phyloP scores from a whole-genome alignment of 1,284 basidiomycete species.

The Ganoderma multipileum region DNA sequence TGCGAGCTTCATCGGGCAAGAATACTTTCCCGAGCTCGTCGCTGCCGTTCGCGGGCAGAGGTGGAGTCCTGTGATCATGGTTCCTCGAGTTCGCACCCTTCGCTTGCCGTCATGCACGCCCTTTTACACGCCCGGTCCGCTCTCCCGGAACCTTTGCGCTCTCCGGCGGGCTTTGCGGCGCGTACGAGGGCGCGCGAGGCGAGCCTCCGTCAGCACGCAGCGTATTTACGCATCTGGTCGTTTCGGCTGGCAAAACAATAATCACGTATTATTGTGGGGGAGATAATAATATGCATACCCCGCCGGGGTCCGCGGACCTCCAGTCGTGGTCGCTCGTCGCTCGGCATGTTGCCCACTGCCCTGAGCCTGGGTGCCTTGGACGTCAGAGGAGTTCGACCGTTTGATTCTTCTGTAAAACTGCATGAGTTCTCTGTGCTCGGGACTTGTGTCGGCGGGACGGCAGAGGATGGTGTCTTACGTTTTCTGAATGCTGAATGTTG shows the following conservation, averaged over 20 bases:
- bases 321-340: too few relatives aligned
- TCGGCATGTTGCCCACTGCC: neutral
- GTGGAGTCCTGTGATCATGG: constrained; percentile 24
- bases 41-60: constrained; percentile 18
- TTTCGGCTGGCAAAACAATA: neutral
- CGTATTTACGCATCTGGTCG: neutral
- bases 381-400: neutral
- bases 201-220: neutral
- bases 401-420: constrained; percentile 4
- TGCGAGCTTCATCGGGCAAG: constrained; percentile 15
- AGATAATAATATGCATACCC: neutral
- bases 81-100: constrained; percentile 10
- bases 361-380: neutral
- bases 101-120: constrained; percentile 12
- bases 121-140: constrained; percentile 21
- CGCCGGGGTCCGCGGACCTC: neutral
- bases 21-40: constrained; percentile 27
- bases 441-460: constrained; percentile 2
- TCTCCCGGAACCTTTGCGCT: constrained; percentile 7
- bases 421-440: constrained; percentile 1
- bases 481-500: neutral
- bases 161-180: constrained; percentile 10
- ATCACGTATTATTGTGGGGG: neutral
- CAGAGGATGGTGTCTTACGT: neutral
- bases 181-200: neutral